A percentile compares a stretch with the other conserved stretches of the same genome.
These are phyloP conservation scores for Tulasnella sp. DNA, from an alignment of 768 basidiomycete genomes.

Conservation along the genomic window DNA sequence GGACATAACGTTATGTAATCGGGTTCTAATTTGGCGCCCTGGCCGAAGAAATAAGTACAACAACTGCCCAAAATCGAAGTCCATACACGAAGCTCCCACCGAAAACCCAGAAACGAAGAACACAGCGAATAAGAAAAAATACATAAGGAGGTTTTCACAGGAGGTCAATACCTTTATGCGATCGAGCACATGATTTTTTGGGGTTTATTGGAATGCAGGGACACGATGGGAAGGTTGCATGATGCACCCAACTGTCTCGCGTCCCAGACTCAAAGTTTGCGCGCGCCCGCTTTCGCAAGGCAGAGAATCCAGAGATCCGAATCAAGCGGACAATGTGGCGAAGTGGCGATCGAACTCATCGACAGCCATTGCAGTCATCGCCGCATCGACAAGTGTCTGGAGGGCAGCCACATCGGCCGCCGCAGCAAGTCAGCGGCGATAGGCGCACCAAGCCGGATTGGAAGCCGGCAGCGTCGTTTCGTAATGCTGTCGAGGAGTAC, in stretches of 20 bases:
- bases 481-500: conserved; percentile 12
- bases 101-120: not conserved
- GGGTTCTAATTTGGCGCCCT: conserved; percentile 1
- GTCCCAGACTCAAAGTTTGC: not conserved
- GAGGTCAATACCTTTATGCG: not conserved
- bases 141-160: not conserved
- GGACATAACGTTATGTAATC: not conserved
- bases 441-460: not conserved
- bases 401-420: conserved; percentile 7
- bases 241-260: not conserved
- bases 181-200: not conserved
- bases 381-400: conserved; percentile 7
- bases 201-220: conserved; percentile 4
- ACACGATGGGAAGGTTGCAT: not conserved
- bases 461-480: not conserved
- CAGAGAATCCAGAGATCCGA: not conserved
- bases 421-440: conserved; percentile 13
- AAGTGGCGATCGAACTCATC: not conserved
- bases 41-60: not conserved
- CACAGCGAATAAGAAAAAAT: not conserved
- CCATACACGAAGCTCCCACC: not conserved
- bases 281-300: not conserved
- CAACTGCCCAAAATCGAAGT: not conserved
- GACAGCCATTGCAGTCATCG: conserved; percentile 1
- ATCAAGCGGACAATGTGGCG: not conserved